These are phyloP conservation scores for Blastobotrys capitulatus DNA, from an alignment of 1,139 yeast genomes.

Conservation along the genomic window DNA sequence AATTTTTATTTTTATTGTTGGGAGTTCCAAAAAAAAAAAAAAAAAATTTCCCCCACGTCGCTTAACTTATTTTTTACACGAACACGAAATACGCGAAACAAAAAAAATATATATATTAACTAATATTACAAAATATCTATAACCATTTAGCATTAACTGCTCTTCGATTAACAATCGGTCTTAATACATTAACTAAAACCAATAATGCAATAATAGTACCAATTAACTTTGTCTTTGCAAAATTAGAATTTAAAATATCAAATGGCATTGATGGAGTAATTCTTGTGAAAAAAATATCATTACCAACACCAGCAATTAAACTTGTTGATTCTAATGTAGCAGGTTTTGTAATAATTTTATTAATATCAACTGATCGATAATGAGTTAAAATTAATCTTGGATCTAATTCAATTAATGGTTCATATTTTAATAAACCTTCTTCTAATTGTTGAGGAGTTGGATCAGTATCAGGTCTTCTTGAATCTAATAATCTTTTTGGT, in stretches of 20 bases:
- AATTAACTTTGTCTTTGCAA: slow-evolving; percentile 61
- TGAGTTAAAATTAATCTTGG: slow-evolving; percentile 42
- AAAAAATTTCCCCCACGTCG: no score
- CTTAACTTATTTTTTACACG: no score
- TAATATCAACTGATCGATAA: slow-evolving; percentile 32
- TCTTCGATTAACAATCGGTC: slow-evolving; percentile 55
- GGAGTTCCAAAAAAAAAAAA: background rate
- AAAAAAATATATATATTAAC: background rate
- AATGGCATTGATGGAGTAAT: slow-evolving; percentile 80
- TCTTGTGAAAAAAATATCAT: slow-evolving; percentile 69
- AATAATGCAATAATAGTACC: slow-evolving; percentile 53
- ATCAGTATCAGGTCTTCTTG: slow-evolving; percentile 43
- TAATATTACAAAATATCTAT: background rate
- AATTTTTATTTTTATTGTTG: no score
- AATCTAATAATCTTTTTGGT: slow-evolving; percentile 48
- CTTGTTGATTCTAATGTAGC: slow-evolving; percentile 80
- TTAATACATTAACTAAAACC: slow-evolving; percentile 42
- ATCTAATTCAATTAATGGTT: slow-evolving; percentile 53
- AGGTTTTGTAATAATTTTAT: slow-evolving; percentile 44
- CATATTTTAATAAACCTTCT: slow-evolving; percentile 64
- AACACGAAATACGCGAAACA: background rate
- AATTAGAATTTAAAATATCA: slow-evolving; percentile 63
- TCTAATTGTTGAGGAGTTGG: slow-evolving; percentile 49
- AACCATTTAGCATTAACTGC: slow-evolving; percentile 24
- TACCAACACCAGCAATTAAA: slow-evolving; percentile 58